Base-by-base conservation (phyloP, 2,329 filamentous ascomycete genomes). In the Cadophora sp. region DNA sequence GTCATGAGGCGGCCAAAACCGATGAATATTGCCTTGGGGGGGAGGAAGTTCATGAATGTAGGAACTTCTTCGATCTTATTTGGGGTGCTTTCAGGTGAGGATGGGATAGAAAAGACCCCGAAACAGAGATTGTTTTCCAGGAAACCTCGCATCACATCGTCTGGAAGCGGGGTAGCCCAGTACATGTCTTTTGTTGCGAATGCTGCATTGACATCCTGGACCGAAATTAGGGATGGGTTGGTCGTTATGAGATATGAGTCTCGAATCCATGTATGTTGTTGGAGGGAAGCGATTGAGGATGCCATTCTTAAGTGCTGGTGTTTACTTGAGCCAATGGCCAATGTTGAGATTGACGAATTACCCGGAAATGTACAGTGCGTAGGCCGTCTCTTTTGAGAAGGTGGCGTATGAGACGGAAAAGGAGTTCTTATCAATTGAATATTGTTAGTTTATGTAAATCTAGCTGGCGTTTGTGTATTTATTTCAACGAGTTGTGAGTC, bases 1-100 rank as follows among this genome's bases (percentile, higher is more conserved):
- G 90, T 93, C 60, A 92, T 80, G 24, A 90, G 78, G 24, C 90
- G 83, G 1, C 83, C 84, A 66, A 89, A 81, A 1, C 87, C 88
- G 56, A 90, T 80, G 55, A 68, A 59, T 18, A 43, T 53, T 62
- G 59, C 24, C 77, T 27, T 76, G 75, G 18, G 68, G 70, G 11
- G 65, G 39, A 30, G 20, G 22, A 20, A 66, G 55, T 22, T 55
- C 62, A 62, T 24, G 43, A 13, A 20, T n/a, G n/a, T n/a, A n/a
- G n/a, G n/a, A 20, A 45, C 75, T 75, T 73, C 59, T 75, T 73
- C 58, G 75, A 74, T 61, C 72, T 22, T 72, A n/a, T 3, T 24
- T 41, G 22, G 33, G 8, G 6, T 6, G 3, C 9, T 8, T 1
- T 13, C 16, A 73, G 9, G 71, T 75, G 7, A 74, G 73, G 36